Percentiles rank a stretch among this genome's conserved stretches.
Evolutionary conservation across 108 stramenopile genomes (phyloP).

Genomic region (Stephanodiscus triporus): DNA sequence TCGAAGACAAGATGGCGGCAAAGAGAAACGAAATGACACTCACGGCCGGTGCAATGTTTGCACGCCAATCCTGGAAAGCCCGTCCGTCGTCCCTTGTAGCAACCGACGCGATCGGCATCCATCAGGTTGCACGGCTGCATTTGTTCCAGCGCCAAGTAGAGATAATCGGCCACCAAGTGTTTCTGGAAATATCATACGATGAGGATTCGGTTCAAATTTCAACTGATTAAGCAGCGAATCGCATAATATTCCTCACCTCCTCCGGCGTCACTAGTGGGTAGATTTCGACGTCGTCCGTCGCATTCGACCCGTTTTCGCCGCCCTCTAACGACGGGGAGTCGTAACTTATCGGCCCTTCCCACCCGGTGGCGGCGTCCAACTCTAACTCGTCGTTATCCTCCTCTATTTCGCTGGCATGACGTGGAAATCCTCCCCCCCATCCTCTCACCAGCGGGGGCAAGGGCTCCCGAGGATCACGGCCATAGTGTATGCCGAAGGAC

Average conservation of each 20-base stretch:
- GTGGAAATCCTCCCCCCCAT: constrained; percentile 40
- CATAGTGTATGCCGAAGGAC: constrained; percentile 80
- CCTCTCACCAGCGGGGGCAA: constrained; percentile 56
- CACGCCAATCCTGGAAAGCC: constrained; percentile 90
- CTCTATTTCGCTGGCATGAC: not conserved
- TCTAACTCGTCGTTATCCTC: constrained; percentile 35
- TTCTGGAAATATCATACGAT: constrained; percentile 71
- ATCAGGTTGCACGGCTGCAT: constrained; percentile 75
- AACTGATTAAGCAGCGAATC: constrained; percentile 54
- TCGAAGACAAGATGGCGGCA: too few relatives aligned
- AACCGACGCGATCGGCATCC: constrained; percentile 50
- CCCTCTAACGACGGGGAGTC: too few relatives aligned
- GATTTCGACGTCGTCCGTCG: constrained; percentile 34
- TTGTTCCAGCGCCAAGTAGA: constrained; percentile 84
- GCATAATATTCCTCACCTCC: constrained; percentile 21
- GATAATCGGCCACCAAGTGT: constrained; percentile 77
- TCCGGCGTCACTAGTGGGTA: constrained; percentile 74
- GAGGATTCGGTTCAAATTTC: constrained; percentile 46
- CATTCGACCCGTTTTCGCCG: constrained; percentile 1
- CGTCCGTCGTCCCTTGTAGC: constrained; percentile 68
- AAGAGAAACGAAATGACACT: too few relatives aligned
- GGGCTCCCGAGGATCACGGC: constrained; percentile 72
- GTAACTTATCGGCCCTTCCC: too few relatives aligned
- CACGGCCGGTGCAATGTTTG: constrained; percentile 72
- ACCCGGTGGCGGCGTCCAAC: too few relatives aligned